phyloP scores from a whole-genome alignment of 2,329 filamentous ascomycete genomes.

The Emergomyces africanus region DNA sequence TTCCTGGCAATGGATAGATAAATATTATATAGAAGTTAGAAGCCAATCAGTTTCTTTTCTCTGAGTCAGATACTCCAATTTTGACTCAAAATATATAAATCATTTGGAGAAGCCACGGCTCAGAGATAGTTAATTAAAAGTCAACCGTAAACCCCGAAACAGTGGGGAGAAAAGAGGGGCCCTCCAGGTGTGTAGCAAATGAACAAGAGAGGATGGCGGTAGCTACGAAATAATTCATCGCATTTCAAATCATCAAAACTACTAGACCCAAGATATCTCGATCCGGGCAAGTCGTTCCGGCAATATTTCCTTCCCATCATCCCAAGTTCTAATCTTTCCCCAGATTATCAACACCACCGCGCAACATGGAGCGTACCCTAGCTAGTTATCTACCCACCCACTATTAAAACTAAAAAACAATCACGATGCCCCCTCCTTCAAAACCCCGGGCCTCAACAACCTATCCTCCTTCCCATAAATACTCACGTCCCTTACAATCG shows the following conservation, averaged over 20 bases:
- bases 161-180: background rate
- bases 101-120: too few relatives aligned
- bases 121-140: too few relatives aligned
- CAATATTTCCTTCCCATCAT: too few relatives aligned
- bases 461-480: constrained; percentile 33
- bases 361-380: too few relatives aligned
- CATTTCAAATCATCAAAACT: background rate
- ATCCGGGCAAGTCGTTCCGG: too few relatives aligned
- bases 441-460: constrained; percentile 25
- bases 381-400: background rate
- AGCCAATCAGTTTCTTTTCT: too few relatives aligned
- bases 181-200: background rate
- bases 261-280: background rate
- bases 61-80: too few relatives aligned
- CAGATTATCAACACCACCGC: too few relatives aligned
- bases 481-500: constrained; percentile 32
- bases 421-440: constrained; percentile 12
- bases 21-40: background rate
- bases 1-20: background rate
- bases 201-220: too few relatives aligned
- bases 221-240: too few relatives aligned
- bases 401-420: background rate
- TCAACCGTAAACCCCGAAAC: too few relatives aligned
- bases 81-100: background rate
- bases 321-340: too few relatives aligned